Base-by-base conservation (phyloP, 2,329 filamentous ascomycete species). In the Hymenoscyphus fructigenus region DNA sequence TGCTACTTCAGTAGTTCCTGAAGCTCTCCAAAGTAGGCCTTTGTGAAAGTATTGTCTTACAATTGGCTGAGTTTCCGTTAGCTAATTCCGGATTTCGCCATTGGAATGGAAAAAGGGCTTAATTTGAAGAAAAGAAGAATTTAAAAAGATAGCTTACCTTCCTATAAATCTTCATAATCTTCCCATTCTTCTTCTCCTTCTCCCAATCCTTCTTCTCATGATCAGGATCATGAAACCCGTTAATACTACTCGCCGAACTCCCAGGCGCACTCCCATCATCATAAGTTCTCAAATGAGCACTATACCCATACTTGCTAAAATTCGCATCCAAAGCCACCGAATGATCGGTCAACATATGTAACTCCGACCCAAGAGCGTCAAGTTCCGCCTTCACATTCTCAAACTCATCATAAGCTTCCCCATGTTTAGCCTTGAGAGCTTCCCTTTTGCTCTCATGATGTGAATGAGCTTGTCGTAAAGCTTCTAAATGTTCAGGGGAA, bases 21-120 rank as follows among this genome's bases (percentile, higher is more conserved):
- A 81, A 1, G 85, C 83, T 59, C 87, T 79, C 87, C 87, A 89
- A 7, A 90, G 75, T 14, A 89, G 79, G 0, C 86, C 86, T 65
- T 85, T 85, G 72, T 89, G 86, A 70, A 88, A 88, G 76, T 88
- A 89, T 76, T 89, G 87, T 65, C 86, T 80, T 3, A 89, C 79
- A 6, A 85, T 81, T 0, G 87, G 87, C 72, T 74, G 56, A 34
- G 47, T 14, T 23, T 9, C 26, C 5, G 20, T 53, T 23, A 53
- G 47, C 2, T 14, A 7, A 26, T 14, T 20, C 10, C 44, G 2
- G 7, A 4, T 4, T 50, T 50, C 7, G 2, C 6, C 23, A 23
- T 23, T 5, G n/a, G 10, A 50, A 14, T 12, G 6, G 7, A 23
- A 50, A 23, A 20, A 50, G 12, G 44, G 4, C 4, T 20, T 7